Percentiles rank a stretch among this genome's conserved stretches.
Conservation (phyloP, 192 early-diverging fungal species). For the Coemansia sp. region DNA sequence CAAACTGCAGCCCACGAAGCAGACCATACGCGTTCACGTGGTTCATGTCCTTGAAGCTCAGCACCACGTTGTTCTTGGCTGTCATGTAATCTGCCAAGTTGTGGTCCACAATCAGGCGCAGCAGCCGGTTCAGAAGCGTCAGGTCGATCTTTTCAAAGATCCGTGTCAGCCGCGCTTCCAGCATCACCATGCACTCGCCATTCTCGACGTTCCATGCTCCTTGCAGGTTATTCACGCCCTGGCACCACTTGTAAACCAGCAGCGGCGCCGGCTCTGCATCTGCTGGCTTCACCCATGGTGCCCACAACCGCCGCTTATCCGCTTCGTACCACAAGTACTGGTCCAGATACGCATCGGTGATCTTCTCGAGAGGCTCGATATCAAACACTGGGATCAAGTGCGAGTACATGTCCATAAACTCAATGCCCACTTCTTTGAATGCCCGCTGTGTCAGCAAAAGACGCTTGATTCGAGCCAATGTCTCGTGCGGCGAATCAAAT, state of each 20-base stretch:
- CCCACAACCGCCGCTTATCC: constrained; percentile 95
- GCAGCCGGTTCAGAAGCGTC: constrained; percentile 87
- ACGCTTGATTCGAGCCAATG: constrained; percentile 79
- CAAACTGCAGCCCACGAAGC: constrained; percentile 96
- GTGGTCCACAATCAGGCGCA: constrained; percentile 96
- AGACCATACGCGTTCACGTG: constrained; percentile 97
- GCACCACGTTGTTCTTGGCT: constrained; percentile 97
- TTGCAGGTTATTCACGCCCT: constrained; percentile 96
- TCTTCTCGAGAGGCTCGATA: constrained; percentile 99
- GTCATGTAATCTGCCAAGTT: constrained; percentile 99
- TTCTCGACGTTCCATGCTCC: constrained; percentile 91
- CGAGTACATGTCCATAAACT: constrained; percentile 98
- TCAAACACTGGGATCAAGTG: constrained; percentile 97
- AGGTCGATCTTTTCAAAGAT: constrained; percentile 98
- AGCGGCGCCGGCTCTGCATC: constrained; percentile 96
- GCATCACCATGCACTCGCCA: constrained; percentile 94
- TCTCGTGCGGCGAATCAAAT: constrained; percentile 92
- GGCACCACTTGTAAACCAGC: constrained; percentile 97
- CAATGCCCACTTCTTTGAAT: constrained; percentile 99
- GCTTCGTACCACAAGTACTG: constrained; percentile 99
- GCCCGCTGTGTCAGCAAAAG: constrained; percentile 94
- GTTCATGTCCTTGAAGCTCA: constrained; percentile 99
- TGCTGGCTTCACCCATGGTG: constrained; percentile 98
- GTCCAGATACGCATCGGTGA: constrained; percentile 97
- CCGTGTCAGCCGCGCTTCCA: constrained; percentile 89